phyloP scores from a whole-genome alignment of 495 filamentous ascomycete species.

The Hyphodiscus hymeniophilus region DNA sequence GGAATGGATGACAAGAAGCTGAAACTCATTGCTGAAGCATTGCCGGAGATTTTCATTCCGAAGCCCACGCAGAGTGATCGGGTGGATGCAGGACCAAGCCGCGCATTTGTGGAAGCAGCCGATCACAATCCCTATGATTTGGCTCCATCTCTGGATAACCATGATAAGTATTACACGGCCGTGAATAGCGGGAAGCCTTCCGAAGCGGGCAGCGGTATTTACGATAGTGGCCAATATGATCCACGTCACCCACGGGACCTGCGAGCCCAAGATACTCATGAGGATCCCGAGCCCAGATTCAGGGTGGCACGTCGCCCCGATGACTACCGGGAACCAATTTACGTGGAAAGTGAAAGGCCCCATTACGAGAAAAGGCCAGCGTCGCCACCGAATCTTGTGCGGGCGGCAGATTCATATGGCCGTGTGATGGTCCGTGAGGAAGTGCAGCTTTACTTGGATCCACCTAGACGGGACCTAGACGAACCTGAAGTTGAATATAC shows the following conservation, averaged over 20 bases:
- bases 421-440: conserved; percentile 14
- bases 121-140: conserved; percentile 8
- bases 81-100: not conserved
- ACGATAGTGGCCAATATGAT: conserved; percentile 21
- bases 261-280: not conserved
- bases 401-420: conserved; percentile 2
- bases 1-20: conserved; percentile 51
- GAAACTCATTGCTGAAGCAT: conserved; percentile 46
- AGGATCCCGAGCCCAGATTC: not conserved
- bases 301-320: conserved; percentile 2
- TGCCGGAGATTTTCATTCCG: conserved; percentile 33
- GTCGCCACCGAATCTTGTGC: conserved; percentile 1
- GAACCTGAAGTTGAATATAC: conserved; percentile 9
- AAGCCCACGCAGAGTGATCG: not conserved
- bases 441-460: conserved; percentile 5
- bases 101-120: conserved; percentile 1
- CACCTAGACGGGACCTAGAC: conserved; percentile 11
- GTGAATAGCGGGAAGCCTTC: conserved; percentile 4
- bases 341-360: conserved; percentile 3
- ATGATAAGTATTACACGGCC: conserved; percentile 18
- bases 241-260: conserved; percentile 18
- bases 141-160: conserved; percentile 19
- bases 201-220: conserved; percentile 5
- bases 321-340: not conserved
- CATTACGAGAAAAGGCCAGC: conserved; percentile 6